Base-by-base conservation (phyloP, 2,329 filamentous ascomycete genomes). In the Cercospora nicotianae region DNA sequence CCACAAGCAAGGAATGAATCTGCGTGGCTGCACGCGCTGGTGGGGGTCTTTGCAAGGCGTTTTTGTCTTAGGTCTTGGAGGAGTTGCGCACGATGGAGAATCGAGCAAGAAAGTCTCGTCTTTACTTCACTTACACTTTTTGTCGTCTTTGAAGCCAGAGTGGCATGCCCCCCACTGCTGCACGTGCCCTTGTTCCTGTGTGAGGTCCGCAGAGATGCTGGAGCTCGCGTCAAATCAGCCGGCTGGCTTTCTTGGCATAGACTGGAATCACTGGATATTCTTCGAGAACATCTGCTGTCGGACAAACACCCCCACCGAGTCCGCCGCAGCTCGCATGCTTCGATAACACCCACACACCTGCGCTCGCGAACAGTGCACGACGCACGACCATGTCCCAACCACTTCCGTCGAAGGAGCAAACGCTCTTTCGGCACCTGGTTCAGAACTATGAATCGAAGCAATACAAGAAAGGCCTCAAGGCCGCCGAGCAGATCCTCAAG, bases 371-470 rank as follows among this genome's bases (percentile, higher is more conserved):
- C 20, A 12, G 60, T 45, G 60, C 63, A 28, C 64, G 18, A 65
- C 60, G 60, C 63, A 28, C 64, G 30, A 65, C 30, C 58, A 71
- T 71, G 70, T 64, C 70, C 20, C 63, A 65, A 53, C 64, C 63
- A 31, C 85, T 94, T 69, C 89, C 86, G 77, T 89, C 93, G 77
- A 98, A 98, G 84, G 95, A 99, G 86, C 89, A 89, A 76, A 90
- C 94, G 79, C 90, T 97, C 83, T 99, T 99, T 82, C 91, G 93
- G 72, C 92, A 94, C 79, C 90, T 99, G 72, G 93, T 99, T 77
- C 94, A 94, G 79, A 90, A 92, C 82, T 99, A 98, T 85, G 95
- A 99, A 82, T 91, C 94, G 79, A 99, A 99, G 82, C 94, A 98
- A 78, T 97, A 98, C 85, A 99, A 98, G 83, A 68, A 72, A 36